Percentiles rank a stretch among this genome's conserved stretches.
phyloP scores from a whole-genome alignment of 2,329 filamentous ascomycete genomes.

The Penicillium brasilianum region DNA sequence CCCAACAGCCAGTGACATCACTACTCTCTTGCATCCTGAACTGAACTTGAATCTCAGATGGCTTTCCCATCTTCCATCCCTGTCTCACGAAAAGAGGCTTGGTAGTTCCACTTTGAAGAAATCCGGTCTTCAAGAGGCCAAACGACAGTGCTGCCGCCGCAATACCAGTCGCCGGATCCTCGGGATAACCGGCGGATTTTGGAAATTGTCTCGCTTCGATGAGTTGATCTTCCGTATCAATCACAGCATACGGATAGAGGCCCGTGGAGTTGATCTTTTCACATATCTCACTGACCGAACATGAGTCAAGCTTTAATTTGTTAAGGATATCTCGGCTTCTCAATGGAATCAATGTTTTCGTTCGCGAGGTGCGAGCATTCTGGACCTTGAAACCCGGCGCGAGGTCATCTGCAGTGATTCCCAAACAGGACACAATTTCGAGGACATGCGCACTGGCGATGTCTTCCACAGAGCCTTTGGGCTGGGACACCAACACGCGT shows the following conservation, averaged over 20 bases:
- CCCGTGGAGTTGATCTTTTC: conserved; percentile 12
- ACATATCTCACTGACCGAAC: conserved; percentile 4
- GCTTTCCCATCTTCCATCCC: conserved; percentile 2
- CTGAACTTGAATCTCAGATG: conserved; percentile 11
- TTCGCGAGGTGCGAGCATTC: conserved; percentile 8
- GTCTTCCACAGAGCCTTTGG: background rate
- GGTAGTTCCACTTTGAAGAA: background rate
- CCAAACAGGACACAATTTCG: conserved; percentile 5
- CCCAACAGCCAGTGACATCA: conserved; percentile 19
- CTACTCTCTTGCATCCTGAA: conserved; percentile 7
- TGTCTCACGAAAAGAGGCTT: conserved; percentile 14
- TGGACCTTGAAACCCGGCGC: background rate
- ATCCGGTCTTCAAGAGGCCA: conserved; percentile 5
- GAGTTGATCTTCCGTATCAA: conserved; percentile 9
- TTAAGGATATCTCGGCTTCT: background rate
- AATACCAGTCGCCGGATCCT: conserved; percentile 22
- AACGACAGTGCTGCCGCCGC: conserved; percentile 20
- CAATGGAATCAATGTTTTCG: conserved; percentile 17
- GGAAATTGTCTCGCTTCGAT: conserved; percentile 22
- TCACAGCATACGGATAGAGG: conserved; percentile 12
- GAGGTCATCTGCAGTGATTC: conserved; percentile 4
- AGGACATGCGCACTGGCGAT: background rate
- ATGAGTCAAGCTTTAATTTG: background rate
- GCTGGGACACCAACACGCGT: conserved; percentile 11
- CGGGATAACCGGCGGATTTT: conserved; percentile 11